A percentile compares a stretch with the other conserved stretches of the same genome.
These are phyloP conservation scores for Sergeia podlipaevii DNA, from an alignment of 208 protist species.

Conservation along the genomic window DNA sequence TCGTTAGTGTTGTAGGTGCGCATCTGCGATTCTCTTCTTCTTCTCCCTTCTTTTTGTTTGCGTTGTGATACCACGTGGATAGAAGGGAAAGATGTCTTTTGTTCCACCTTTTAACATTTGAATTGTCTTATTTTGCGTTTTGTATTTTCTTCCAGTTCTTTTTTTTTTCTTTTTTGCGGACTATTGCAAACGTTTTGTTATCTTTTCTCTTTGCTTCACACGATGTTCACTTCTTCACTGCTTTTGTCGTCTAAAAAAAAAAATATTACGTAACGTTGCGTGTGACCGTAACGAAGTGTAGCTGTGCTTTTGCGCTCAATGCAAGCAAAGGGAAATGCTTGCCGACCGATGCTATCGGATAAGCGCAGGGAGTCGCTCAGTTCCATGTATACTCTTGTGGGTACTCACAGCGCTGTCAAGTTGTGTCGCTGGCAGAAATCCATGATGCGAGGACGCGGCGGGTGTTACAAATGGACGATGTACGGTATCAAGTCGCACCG, in stretches of 20 bases:
- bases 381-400: constrained; percentile 90
- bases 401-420: constrained; percentile 96
- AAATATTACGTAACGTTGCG: background rate
- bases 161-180: constrained; percentile 15
- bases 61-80: background rate
- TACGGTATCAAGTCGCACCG: constrained; percentile 95
- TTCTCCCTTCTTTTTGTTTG: background rate
- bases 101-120: background rate
- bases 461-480: constrained; percentile 98
- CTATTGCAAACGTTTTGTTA: constrained; percentile 3
- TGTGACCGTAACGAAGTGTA: background rate
- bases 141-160: background rate
- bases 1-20: no score
- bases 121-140: background rate
- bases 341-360: constrained; percentile 77
- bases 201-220: constrained; percentile 5
- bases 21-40: no score
- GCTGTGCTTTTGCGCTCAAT: background rate
- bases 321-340: constrained; percentile 1
- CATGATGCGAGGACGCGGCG: constrained; percentile 94
- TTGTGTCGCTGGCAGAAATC: constrained; percentile 97
- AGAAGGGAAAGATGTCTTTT: background rate
- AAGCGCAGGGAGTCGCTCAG: constrained; percentile 54
- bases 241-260: constrained; percentile 6
- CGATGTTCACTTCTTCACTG: background rate